Conservation (phyloP, 495 filamentous ascomycete genomes). For the Rhypophila decipiens region DNA sequence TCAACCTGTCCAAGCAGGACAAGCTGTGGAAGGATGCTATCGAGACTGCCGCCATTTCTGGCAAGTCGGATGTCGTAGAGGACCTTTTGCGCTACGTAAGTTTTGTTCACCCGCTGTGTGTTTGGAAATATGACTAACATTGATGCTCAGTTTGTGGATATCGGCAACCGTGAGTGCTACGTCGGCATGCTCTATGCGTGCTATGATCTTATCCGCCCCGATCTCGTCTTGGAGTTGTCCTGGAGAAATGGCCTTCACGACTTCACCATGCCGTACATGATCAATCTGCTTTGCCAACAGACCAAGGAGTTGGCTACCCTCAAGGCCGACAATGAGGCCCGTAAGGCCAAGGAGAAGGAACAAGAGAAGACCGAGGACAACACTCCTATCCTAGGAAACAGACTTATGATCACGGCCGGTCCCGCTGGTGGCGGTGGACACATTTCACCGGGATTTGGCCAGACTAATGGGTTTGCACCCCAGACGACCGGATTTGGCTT, state of each 20-base stretch:
- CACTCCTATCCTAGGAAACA: conserved; percentile 84
- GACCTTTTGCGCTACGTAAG: conserved; percentile 95
- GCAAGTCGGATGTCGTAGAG: conserved; percentile 86
- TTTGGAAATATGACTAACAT: conserved; percentile 23
- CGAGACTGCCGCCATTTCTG: conserved; percentile 94
- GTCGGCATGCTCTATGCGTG: conserved; percentile 98
- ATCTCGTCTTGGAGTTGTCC: conserved; percentile 89
- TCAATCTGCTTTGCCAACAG: conserved; percentile 92
- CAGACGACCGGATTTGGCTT: conserved; percentile 67
- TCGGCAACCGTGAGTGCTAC: conserved; percentile 98
- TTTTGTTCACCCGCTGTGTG: conserved; percentile 15
- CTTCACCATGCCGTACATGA: conserved; percentile 99
- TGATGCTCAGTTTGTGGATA: conserved; percentile 81
- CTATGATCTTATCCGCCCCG: conserved; percentile 92
- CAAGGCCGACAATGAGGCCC: conserved; percentile 95
- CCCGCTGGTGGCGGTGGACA: conserved; percentile 46
- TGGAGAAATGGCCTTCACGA: conserved; percentile 94
- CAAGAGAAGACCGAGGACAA: conserved; percentile 86
- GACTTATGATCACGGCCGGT: conserved; percentile 98
- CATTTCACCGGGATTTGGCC: conserved; percentile 56
- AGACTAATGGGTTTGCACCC: conserved; percentile 74
- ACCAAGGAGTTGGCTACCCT: conserved; percentile 75
- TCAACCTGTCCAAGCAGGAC: conserved; percentile 95
- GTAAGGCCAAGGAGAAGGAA: conserved; percentile 80
- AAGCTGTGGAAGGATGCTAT: conserved; percentile 99